Base-by-base conservation (phyloP, 139 green algal genomes). In the Pycnococcus provasolii region DNA sequence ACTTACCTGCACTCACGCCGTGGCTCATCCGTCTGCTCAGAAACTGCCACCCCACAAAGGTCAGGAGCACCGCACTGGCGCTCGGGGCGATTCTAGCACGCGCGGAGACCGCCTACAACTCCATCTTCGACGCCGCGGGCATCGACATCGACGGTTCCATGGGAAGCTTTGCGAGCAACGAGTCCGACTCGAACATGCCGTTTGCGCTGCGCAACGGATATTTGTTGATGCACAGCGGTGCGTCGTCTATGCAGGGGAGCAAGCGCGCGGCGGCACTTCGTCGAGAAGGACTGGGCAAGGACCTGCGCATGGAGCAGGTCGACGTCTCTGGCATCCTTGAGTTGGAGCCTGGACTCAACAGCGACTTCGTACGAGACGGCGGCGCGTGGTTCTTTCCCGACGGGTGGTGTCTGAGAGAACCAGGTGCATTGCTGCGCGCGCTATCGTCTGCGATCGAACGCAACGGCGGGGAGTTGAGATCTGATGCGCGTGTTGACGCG, bases 351-450 rank as follows among this genome's bases (percentile, higher is more conserved):
- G 43, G 15, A 45, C n/a, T 71, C 2, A 43, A 41, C 42, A 53
- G 57, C 41, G 1, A 37, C 13, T 53, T 42, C 6, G 37, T n/a
- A 3, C 15, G 43, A 1, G 55, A 26, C 26, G 26, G 55, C 42
- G 65, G 65, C 42, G 65, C 53, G 53, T 2, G 15, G 42, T 71
- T 5, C 15, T 71, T 71, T 42, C 42, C 43, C 15, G 65, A 71
- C 53, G 65, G 42, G 52, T 71, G 65, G 65, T 71, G 54, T 43
- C 42, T 64, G 53, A 42, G 65, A 26, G 65, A 63, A 4, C 65
- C 65, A 13, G 65, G 5, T 7, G 65, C 55, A 42, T 47, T 71
- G 2, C 44, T 63, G 2, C 42, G 43, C 45, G 62, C 62, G n/a
- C 45, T 68, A 0, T 43, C 15, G 46, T 46, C 58, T 41, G 62